Evolutionary conservation across 83 land plant species (phyloP).

Genomic region (Picea abies): DNA sequence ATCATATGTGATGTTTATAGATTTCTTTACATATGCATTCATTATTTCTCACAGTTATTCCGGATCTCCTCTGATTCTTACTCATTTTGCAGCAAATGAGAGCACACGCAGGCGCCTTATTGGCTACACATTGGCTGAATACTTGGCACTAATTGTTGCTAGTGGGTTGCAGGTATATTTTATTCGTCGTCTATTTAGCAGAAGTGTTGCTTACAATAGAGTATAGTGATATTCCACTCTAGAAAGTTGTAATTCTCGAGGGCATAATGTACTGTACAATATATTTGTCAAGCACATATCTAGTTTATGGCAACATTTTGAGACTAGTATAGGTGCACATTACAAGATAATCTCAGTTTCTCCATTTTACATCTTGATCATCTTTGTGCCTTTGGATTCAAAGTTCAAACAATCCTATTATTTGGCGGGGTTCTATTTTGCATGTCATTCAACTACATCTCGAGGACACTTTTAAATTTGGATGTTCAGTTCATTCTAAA

Average conservation of each 20-base stretch:
- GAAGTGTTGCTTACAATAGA: constrained; percentile 84
- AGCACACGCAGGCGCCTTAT: constrained; percentile 83
- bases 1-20: neutral
- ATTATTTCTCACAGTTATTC: neutral
- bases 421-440: neutral
- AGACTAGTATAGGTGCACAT: neutral
- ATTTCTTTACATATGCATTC: neutral
- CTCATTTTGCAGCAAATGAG: constrained; percentile 71
- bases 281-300: neutral
- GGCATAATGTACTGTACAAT: neutral
- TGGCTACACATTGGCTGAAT: constrained; percentile 76
- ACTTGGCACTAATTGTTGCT: constrained; percentile 52
- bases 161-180: constrained; percentile 77
- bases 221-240: constrained; percentile 38
- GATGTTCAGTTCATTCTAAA: no score
- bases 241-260: neutral
- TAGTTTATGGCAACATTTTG: neutral
- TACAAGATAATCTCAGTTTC: neutral
- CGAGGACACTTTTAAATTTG: neutral
- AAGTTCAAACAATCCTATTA: neutral
- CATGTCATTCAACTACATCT: neutral
- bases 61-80: neutral
- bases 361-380: neutral
- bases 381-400: neutral
- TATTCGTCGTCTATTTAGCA: constrained; percentile 79